Base-by-base conservation (phyloP, 495 filamentous ascomycete species). In the Talaromyces proteolyticus region DNA sequence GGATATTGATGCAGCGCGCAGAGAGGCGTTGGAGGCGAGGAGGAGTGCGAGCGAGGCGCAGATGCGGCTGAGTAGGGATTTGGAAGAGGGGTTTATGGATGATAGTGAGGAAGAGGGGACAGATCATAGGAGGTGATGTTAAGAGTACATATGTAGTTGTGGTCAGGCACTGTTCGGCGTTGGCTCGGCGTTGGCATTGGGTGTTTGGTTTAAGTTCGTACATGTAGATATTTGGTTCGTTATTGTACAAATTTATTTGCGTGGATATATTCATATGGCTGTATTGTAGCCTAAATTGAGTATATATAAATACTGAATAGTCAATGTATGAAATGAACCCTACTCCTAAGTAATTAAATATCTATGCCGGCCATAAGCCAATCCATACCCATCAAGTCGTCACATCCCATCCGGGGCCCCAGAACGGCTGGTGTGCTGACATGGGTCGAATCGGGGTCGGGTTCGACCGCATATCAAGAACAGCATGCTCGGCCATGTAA, bases 21-120 rank as follows among this genome's bases (percentile, higher is more conserved):
- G 79, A 44, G 75, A 77, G 47, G 78, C 71, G 41, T 49, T 77
- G 57, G 66, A 77, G 53, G 52, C 66, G 65, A 52, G 75, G 66
- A 58, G 73, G 59, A 50, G 72, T 64, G 56, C 53, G 22, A 41
- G 63, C 56, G 73, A 73, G 24, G 53, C 63, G 18, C 70, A 78
- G 47, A 69, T 80, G 51, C 76, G 90, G 53, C 59, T 94, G 44
- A 90, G 88, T 70, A 76, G 89, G 61, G 90, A 95, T 29, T 61
- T 94, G 48, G 89, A 93, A 64, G 80, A 88, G 51, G 89, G 87
- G 1, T 94, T 94, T 60, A 82, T 80, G 72, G 86, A 90, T 68
- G 86, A 89, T 60, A 90, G 88, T 62, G 84, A 87, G 51, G 86
- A 89, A n/a, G 76, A 78, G 20, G 64, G 53, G 43, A 42, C 43